These are phyloP conservation scores for Plantago ovata DNA, from an alignment of 257 asterid species.

Conservation along the genomic window DNA sequence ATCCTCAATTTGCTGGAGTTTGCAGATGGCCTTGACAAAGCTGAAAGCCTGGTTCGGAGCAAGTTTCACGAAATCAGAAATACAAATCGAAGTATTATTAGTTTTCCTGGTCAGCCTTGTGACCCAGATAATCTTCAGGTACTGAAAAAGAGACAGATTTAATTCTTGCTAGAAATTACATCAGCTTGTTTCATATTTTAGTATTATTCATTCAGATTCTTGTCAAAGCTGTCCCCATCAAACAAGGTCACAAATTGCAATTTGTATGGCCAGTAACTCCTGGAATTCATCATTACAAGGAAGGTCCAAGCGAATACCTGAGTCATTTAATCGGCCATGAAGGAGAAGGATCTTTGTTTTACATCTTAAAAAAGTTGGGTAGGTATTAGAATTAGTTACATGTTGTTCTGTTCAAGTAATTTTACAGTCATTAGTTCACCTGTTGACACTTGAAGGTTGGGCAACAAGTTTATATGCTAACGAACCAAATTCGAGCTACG, in stretches of 20 bases:
- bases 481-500: constrained; percentile 72
- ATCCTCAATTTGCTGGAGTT: constrained; percentile 11
- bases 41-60: constrained; percentile 68
- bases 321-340: constrained; percentile 98
- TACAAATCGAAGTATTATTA: constrained; percentile 44
- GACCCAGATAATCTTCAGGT: constrained; percentile 83
- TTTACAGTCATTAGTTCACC: constrained; percentile 17
- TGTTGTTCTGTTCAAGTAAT: background rate
- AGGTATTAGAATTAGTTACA: constrained; percentile 40
- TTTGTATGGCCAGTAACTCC: constrained; percentile 90
- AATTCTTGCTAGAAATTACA: background rate
- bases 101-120: constrained; percentile 86
- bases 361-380: constrained; percentile 87
- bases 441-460: constrained; percentile 64
- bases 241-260: constrained; percentile 89
- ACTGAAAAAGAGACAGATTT: background rate
- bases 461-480: constrained; percentile 94
- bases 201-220: constrained; percentile 60
- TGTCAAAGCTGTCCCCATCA: constrained; percentile 85
- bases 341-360: constrained; percentile 98
- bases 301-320: constrained; percentile 80
- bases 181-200: constrained; percentile 10
- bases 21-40: constrained; percentile 74
- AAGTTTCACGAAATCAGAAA: constrained; percentile 80
- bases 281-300: constrained; percentile 74